These are phyloP conservation scores for Petunia axillaris DNA, from an alignment of 257 asterid genomes.

Conservation along the genomic window DNA sequence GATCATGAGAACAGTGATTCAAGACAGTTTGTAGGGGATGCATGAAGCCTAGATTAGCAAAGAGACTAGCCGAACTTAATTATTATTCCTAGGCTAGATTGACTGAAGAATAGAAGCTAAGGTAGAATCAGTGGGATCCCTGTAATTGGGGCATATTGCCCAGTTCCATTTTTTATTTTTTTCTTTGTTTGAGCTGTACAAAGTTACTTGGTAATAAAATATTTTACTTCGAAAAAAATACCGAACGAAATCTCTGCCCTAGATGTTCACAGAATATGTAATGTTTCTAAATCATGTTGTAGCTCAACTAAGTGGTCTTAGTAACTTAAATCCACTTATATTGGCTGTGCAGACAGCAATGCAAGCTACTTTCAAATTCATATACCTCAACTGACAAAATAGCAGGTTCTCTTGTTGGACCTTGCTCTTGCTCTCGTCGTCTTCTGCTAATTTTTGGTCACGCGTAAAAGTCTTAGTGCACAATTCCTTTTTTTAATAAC, in stretches of 20 bases:
- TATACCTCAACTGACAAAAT: conserved; percentile 93
- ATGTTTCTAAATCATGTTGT: neutral
- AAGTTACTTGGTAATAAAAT: no score
- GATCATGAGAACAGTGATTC: no score
- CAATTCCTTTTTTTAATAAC: neutral
- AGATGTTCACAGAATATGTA: neutral
- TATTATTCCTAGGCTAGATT: no score
- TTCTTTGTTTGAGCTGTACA: no score
- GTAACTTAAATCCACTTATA: neutral
- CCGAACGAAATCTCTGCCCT: neutral
- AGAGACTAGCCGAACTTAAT: no score
- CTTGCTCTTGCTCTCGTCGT: conserved; percentile 55
- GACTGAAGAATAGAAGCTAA: no score
- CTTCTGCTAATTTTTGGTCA: conserved; percentile 50
- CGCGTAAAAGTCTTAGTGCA: conserved; percentile 20
- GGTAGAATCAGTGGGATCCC: no score
- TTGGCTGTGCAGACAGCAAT: neutral
- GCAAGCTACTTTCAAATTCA: neutral
- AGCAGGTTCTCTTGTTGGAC: conserved; percentile 70
- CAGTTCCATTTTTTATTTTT: no score
- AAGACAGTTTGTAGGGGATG: no score
- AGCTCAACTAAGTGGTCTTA: neutral
- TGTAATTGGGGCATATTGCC: no score
- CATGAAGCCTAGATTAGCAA: no score
- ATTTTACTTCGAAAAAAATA: neutral